Evolutionary conservation across 441 rosid genomes (phyloP), one percentile per base, ranked within the genome.

Genomic region (Euphorbia schlechtendalii): DNA sequence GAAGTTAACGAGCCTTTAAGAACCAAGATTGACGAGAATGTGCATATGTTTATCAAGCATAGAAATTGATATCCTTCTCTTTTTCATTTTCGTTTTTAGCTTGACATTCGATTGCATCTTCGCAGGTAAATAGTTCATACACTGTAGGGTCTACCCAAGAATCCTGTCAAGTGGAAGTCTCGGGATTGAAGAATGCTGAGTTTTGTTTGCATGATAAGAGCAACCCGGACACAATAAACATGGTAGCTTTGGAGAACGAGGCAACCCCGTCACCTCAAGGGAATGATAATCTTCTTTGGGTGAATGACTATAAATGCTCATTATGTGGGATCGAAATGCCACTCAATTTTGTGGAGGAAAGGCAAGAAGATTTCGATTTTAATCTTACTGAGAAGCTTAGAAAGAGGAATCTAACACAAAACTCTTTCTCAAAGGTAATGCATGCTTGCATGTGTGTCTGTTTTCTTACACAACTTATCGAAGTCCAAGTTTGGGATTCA

Each of bases 301-400:
- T 82, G 66, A 80, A 85, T 72, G 88, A 82, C 75, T 86, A 84
- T 79, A 82, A 80, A 80, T 93, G 97, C 73, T 76, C 81, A 18
- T 18, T 85, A 36, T 93, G 99, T 65, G 99, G 97, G 60, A 76
- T 80, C 27, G 96, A 93, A 74, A 53, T 93, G 78, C 99, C 97
- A 1, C 72, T 83, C 30, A 68, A 81, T 71, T 89, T 93, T 70
- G 56, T 81, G 1, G 90, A 79, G 70, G 99, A 93, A 77, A 83
- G 96, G 73, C 96, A 76, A 69, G 96, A 93, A 72, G 96, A 90
- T 73, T 86, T 63, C 97, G n/a, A n/a, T n/a, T n/a, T n/a, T n/a
- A n/a, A 90, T 77, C 81, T 93, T 48, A 96, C 99, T 1, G 90
- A 84, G 80, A 83, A 78, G 78, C 96, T 93, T 78, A 89, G 74